Evolutionary conservation across 192 early-diverging fungal species (phyloP).

Genomic region (Gryganskiella cystojenkinii): DNA sequence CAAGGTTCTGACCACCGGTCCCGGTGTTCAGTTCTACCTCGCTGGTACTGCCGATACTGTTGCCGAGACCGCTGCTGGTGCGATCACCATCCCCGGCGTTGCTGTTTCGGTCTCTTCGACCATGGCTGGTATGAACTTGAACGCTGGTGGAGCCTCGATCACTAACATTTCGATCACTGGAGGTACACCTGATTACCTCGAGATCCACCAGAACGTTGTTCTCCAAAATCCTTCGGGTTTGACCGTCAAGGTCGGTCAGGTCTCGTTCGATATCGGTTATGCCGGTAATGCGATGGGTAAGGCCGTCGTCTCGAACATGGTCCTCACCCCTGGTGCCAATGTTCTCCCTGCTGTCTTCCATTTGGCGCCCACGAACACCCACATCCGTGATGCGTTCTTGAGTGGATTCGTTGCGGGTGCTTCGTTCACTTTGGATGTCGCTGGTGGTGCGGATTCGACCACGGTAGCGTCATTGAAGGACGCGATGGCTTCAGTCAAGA

Average conservation of each 20-base stretch:
- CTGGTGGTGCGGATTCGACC: constrained; percentile 53
- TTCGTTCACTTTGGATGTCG: constrained; percentile 47
- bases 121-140: constrained; percentile 66
- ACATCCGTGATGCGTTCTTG: constrained; percentile 51
- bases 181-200: constrained; percentile 57
- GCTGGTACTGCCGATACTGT: constrained; percentile 62
- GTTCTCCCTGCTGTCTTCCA: constrained; percentile 54
- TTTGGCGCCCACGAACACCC: constrained; percentile 33
- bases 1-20: constrained; percentile 57
- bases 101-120: constrained; percentile 58
- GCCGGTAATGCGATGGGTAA: constrained; percentile 48
- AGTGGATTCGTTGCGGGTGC: constrained; percentile 55
- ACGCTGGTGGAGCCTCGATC: constrained; percentile 57
- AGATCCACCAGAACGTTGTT: constrained; percentile 53
- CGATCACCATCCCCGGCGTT: constrained; percentile 61
- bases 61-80: constrained; percentile 65
- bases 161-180: constrained; percentile 63
- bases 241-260: constrained; percentile 59
- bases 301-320: constrained; percentile 55
- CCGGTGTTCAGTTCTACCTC: constrained; percentile 57
- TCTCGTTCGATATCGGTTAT: constrained; percentile 53
- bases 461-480: constrained; percentile 52
- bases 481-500: constrained; percentile 54
- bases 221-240: constrained; percentile 65
- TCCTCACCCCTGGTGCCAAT: constrained; percentile 61